phyloP scores from a whole-genome alignment of 2,329 filamentous ascomycete genomes.

The Penicillium verrucosum region DNA sequence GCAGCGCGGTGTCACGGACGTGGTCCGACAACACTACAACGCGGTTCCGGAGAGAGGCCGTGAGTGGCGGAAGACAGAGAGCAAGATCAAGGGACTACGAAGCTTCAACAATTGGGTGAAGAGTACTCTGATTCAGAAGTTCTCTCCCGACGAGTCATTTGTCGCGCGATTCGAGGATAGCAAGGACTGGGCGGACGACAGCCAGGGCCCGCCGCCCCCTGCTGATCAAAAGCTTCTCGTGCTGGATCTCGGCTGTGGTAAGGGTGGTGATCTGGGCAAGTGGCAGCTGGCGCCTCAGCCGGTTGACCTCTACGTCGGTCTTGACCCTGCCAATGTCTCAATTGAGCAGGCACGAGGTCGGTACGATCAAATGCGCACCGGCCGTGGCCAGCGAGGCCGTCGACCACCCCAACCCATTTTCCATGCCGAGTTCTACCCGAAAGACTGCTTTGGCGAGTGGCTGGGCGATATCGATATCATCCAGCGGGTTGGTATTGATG shows the following conservation, averaged over 20 bases:
- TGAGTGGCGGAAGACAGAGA: slow-evolving; percentile 92
- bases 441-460: slow-evolving; percentile 87
- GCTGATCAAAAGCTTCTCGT: slow-evolving; percentile 66
- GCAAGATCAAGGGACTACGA: slow-evolving; percentile 88
- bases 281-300: slow-evolving; percentile 92
- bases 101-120: slow-evolving; percentile 99
- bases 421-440: slow-evolving; percentile 81
- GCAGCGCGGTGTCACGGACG: slow-evolving; percentile 68
- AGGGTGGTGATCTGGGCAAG: slow-evolving; percentile 91
- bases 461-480: slow-evolving; percentile 80
- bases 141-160: slow-evolving; percentile 76
- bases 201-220: slow-evolving; percentile 26
- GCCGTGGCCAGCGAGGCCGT: slow-evolving; percentile 52
- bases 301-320: slow-evolving; percentile 88
- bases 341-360: slow-evolving; percentile 87
- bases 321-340: slow-evolving; percentile 88
- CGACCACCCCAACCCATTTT: slow-evolving; percentile 60
- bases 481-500: slow-evolving; percentile 81
- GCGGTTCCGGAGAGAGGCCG: slow-evolving; percentile 87
- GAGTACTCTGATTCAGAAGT: slow-evolving; percentile 94
- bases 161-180: slow-evolving; percentile 50
- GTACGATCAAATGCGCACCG: slow-evolving; percentile 68
- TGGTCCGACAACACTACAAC: slow-evolving; percentile 94
- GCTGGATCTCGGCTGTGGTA: slow-evolving; percentile 92
- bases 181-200: slow-evolving; percentile 44